Evolutionary conservation across 306 rosid genomes (phyloP).

Genomic region (Malus fusca): DNA sequence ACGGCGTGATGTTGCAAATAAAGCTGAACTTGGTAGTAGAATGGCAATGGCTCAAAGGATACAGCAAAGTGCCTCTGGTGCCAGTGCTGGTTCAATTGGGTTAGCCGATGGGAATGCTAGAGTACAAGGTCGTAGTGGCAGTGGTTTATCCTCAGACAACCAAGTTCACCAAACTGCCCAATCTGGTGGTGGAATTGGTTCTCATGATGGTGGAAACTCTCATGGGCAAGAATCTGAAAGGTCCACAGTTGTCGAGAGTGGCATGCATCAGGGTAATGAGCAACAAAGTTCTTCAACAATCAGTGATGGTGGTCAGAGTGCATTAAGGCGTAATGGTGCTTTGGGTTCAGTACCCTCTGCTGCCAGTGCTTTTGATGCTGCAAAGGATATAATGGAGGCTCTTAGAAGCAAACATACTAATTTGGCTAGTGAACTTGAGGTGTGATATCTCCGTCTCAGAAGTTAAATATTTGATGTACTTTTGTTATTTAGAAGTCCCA

Average conservation of each 20-base stretch:
- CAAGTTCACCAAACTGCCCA: conserved; percentile 77
- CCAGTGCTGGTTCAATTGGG: conserved; percentile 61
- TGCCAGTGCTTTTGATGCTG: conserved; percentile 98
- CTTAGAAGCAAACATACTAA: conserved; percentile 97
- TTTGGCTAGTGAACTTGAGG: conserved; percentile 99
- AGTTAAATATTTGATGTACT: background rate
- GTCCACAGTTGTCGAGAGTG: conserved; percentile 73
- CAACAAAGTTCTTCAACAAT: conserved; percentile 78
- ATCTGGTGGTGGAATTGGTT: conserved; percentile 66
- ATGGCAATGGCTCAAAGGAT: conserved; percentile 89
- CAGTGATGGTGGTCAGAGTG: conserved; percentile 76
- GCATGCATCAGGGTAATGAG: conserved; percentile 71
- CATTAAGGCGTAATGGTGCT: conserved; percentile 81
- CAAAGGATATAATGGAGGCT: conserved; percentile 99
- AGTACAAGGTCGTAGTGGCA: conserved; percentile 67
- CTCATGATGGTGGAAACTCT: conserved; percentile 85
- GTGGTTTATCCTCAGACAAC: conserved; percentile 50
- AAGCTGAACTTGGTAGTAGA: conserved; percentile 73
- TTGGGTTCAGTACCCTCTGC: conserved; percentile 89
- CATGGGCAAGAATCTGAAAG: conserved; percentile 94
- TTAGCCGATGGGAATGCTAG: conserved; percentile 71
- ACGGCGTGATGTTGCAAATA: conserved; percentile 96
- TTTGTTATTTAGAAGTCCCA: background rate
- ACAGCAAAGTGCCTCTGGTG: conserved; percentile 64
- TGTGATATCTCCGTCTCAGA: conserved; percentile 13